Conservation (phyloP, 139 green algal species). For the Pycnococcus provasolii region DNA sequence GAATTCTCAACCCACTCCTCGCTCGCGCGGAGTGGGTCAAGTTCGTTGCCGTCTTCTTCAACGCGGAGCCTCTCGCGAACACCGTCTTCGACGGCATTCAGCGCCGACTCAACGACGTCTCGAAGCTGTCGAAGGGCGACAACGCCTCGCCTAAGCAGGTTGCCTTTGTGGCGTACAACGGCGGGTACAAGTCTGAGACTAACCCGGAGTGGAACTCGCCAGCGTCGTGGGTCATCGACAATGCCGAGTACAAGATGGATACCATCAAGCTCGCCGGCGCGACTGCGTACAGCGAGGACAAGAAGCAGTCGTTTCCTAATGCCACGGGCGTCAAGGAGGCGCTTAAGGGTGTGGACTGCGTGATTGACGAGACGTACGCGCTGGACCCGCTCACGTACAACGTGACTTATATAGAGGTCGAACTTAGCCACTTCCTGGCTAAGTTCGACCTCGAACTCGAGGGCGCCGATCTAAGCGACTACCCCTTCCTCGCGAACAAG, state of each 20-base stretch:
- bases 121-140: not conserved
- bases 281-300: not conserved
- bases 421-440: too few species aligned
- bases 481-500: not conserved
- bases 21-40: conserved; percentile 18
- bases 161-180: not conserved
- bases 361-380: conserved; percentile 9
- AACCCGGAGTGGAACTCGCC: too few species aligned
- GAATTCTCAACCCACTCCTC: conserved; percentile 6
- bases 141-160: not conserved
- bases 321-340: not conserved
- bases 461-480: not conserved
- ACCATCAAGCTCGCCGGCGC: conserved; percentile 4
- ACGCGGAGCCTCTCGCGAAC: conserved; percentile 5
- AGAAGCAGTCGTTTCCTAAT: not conserved
- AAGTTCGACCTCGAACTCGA: not conserved
- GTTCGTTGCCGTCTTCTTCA: conserved; percentile 18
- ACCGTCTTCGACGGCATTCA: not conserved
- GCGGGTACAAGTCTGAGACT: too few species aligned
- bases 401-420: too few species aligned
- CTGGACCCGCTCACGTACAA: not conserved
- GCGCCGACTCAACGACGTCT: not conserved
- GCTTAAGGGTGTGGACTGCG: not conserved
- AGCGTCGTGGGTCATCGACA: not conserved
- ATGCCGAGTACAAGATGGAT: conserved; percentile 9